These are phyloP conservation scores for Ascocoryne sarcoides DNA, from an alignment of 2,329 filamentous ascomycete genomes.

Conservation along the genomic window DNA sequence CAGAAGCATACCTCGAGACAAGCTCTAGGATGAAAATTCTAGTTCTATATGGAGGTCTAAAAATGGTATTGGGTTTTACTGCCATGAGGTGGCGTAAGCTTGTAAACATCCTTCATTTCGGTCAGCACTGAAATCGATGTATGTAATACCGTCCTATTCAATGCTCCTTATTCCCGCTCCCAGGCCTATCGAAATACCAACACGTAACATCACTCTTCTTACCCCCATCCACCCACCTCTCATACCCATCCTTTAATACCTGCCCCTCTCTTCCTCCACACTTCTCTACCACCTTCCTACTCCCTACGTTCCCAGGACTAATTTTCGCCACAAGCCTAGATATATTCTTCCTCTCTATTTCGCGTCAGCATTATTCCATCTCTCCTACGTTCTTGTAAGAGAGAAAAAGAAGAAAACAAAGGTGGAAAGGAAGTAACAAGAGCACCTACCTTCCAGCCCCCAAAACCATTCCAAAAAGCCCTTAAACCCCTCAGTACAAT, in stretches of 20 bases:
- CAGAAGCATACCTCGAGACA: conserved; percentile 33
- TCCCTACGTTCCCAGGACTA: conserved; percentile 12
- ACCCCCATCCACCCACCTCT: conserved; percentile 4
- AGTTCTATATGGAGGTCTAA: conserved; percentile 53
- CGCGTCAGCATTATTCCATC: conserved; percentile 3
- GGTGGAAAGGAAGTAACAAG: background rate
- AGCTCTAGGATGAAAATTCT: conserved; percentile 41
- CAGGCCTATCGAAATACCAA: conserved; percentile 20
- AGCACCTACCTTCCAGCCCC: conserved; percentile 8
- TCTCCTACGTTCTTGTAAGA: background rate
- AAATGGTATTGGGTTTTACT: conserved; percentile 29
- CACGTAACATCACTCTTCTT: conserved; percentile 9
- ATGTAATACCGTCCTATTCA: too few relatives aligned
- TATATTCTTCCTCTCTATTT: conserved; percentile 17
- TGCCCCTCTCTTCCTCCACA: conserved; percentile 14
- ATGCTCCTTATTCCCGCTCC: too few relatives aligned
- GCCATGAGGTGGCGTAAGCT: too few relatives aligned
- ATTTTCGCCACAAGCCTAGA: conserved; percentile 15
- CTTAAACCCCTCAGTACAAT: conserved; percentile 14
- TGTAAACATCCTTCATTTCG: too few relatives aligned
- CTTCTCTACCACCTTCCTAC: conserved; percentile 12
- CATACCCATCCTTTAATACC: conserved; percentile 5
- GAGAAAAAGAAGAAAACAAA: background rate
- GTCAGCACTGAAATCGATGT: too few relatives aligned
- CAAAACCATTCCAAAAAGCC: conserved; percentile 18